A percentile compares a stretch with the other conserved stretches of the same genome.
phyloP scores from a whole-genome alignment of 2,329 filamentous ascomycete genomes.

The Madurella fahalii region DNA sequence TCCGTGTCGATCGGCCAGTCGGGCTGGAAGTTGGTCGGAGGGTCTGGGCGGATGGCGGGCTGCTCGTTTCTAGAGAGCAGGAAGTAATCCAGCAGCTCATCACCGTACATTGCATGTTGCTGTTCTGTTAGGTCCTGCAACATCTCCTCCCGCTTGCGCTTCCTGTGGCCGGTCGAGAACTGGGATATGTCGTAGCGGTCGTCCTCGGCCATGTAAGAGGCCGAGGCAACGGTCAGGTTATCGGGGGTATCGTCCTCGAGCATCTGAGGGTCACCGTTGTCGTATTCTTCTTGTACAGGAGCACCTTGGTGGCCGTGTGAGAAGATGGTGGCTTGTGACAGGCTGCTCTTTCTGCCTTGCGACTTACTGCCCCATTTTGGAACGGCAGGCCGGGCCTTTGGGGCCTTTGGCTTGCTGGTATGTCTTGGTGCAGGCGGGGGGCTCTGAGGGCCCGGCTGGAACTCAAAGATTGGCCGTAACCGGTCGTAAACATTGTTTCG shows the following conservation, averaged over 20 bases:
- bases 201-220: constrained; percentile 80
- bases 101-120: constrained; percentile 85
- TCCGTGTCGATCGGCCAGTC: constrained; percentile 93
- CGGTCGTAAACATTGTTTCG: constrained; percentile 84
- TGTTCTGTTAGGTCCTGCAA: constrained; percentile 66
- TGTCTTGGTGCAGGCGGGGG: constrained; percentile 94
- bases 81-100: constrained; percentile 94
- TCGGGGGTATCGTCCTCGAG: constrained; percentile 79
- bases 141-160: constrained; percentile 71
- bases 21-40: constrained; percentile 80
- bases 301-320: constrained; percentile 25
- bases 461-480: constrained; percentile 85
- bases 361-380: constrained; percentile 54
- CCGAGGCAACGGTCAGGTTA: constrained; percentile 76
- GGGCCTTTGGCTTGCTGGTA: constrained; percentile 77
- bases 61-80: constrained; percentile 79
- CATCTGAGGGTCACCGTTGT: constrained; percentile 57
- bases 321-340: constrained; percentile 18
- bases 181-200: constrained; percentile 70
- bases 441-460: constrained; percentile 74
- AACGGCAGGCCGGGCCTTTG: constrained; percentile 58
- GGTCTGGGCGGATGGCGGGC: constrained; percentile 67
- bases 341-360: constrained; percentile 14
- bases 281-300: constrained; percentile 56
- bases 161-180: constrained; percentile 56